Percentiles rank a stretch among this genome's conserved stretches.
phyloP scores from a whole-genome alignment of 73 alveolate species.

The Paraurostyla sp. region DNA sequence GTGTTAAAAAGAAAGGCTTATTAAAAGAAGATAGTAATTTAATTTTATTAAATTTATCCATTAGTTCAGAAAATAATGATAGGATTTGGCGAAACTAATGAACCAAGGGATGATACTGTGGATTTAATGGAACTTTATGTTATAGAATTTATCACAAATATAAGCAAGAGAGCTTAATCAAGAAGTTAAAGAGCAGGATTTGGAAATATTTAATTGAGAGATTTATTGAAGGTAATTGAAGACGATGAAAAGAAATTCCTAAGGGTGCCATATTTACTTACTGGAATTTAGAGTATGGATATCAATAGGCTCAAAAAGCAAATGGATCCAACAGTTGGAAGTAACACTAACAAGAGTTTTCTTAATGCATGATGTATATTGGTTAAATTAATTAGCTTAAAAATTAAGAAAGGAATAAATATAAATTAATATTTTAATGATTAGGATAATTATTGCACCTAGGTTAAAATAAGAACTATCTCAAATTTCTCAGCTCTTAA shows the following conservation, averaged over 20 bases:
- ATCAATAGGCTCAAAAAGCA: not conserved
- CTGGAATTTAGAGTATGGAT: slow-evolving; percentile 40
- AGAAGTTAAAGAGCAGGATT: slow-evolving; percentile 83
- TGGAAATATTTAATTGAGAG: slow-evolving; percentile 74
- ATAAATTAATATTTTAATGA: too few relatives aligned
- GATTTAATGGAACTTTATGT: slow-evolving; percentile 79
- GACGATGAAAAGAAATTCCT: slow-evolving; percentile 80
- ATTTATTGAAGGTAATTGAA: slow-evolving; percentile 76
- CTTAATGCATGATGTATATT: slow-evolving; percentile 33
- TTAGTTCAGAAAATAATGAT: slow-evolving; percentile 69
- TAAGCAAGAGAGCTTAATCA: slow-evolving; percentile 67
- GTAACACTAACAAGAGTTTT: not conserved
- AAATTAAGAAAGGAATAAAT: not conserved
- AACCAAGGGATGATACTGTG: slow-evolving; percentile 70
- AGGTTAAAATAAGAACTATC: not conserved
- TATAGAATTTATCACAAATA: slow-evolving; percentile 75
- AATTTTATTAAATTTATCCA: not conserved
- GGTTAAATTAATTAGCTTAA: not conserved
- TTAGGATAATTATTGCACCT: not conserved
- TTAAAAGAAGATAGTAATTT: slow-evolving; percentile 34
- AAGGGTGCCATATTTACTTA: slow-evolving; percentile 72
- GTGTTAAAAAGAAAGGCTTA: slow-evolving; percentile 31
- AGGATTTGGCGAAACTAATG: slow-evolving; percentile 82
- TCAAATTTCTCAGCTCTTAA: slow-evolving; percentile 51
- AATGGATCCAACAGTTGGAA: slow-evolving; percentile 32